phyloP scores from a whole-genome alignment of 1,284 basidiomycete genomes.

The Exsudoporus floridanus region DNA sequence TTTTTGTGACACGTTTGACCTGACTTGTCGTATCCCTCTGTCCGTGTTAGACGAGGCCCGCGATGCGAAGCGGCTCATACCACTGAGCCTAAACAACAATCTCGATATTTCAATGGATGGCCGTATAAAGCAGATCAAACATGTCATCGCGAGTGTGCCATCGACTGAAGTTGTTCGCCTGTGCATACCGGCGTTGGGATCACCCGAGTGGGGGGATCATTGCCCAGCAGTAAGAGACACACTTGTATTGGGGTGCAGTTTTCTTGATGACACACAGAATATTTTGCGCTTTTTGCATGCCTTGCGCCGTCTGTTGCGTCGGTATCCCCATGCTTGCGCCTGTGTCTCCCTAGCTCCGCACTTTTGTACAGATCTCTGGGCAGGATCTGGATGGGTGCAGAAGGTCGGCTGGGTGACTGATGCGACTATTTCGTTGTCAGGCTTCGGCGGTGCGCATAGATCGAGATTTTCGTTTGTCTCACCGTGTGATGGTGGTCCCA shows the following conservation, averaged over 20 bases:
- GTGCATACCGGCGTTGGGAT: conserved; percentile 71
- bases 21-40: conserved; percentile 59
- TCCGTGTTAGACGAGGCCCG: conserved; percentile 47
- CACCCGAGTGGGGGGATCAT: conserved; percentile 69
- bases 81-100: conserved; percentile 29
- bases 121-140: conserved; percentile 19
- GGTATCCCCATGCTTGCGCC: conserved; percentile 58
- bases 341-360: conserved; percentile 67
- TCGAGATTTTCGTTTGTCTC: conserved; percentile 1
- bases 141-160: conserved; percentile 20
- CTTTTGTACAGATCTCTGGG: conserved; percentile 55
- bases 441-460: conserved; percentile 70
- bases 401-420: conserved; percentile 82
- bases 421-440: conserved; percentile 69
- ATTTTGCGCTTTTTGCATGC: conserved; percentile 69
- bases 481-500: conserved; percentile 11
- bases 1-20: conserved; percentile 72
- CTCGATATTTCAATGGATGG: conserved; percentile 4
- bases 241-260: conserved; percentile 2
- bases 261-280: conserved; percentile 44
- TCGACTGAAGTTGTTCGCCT: conserved; percentile 51
- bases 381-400: conserved; percentile 65
- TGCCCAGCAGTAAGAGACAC: conserved; percentile 45
- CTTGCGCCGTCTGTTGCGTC: conserved; percentile 62
- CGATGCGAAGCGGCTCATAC: conserved; percentile 38